A percentile compares a stretch with the other conserved stretches of the same genome.
Evolutionary conservation across 495 filamentous ascomycete species (phyloP).

Genomic region (Penicillium cinerascens): DNA sequence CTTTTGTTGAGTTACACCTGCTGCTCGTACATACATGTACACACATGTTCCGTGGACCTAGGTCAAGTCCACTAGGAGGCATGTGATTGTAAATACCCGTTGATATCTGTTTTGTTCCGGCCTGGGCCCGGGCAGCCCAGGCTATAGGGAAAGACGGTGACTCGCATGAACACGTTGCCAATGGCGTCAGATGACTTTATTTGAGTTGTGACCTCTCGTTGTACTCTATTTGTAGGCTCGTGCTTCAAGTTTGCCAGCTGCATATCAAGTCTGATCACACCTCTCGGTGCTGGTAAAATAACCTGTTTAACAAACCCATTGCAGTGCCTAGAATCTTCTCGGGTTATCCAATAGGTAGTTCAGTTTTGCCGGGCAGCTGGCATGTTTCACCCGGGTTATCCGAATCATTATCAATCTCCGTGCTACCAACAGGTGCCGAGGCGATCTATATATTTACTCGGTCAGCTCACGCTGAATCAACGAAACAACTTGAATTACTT

Average conservation of each 20-base stretch:
- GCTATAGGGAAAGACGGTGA: neutral
- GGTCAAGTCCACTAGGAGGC: neutral
- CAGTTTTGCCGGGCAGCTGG: neutral
- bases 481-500: no score
- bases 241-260: neutral
- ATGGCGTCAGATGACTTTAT: neutral
- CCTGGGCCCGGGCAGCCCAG: neutral
- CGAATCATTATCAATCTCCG: neutral
- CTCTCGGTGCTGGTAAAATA: neutral
- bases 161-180: conserved; percentile 1
- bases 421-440: neutral
- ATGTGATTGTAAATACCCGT: neutral
- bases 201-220: neutral
- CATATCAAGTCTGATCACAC: neutral
- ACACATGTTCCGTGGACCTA: neutral
- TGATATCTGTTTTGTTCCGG: neutral
- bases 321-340: neutral
- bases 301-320: neutral
- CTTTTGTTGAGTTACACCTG: no score
- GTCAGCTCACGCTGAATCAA: no score
- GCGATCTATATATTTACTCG: neutral
- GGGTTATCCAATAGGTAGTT: neutral
- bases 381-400: neutral
- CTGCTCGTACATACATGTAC: no score
- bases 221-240: neutral